phyloP scores from a whole-genome alignment of 306 rosid species.

The Cercis canadensis region DNA sequence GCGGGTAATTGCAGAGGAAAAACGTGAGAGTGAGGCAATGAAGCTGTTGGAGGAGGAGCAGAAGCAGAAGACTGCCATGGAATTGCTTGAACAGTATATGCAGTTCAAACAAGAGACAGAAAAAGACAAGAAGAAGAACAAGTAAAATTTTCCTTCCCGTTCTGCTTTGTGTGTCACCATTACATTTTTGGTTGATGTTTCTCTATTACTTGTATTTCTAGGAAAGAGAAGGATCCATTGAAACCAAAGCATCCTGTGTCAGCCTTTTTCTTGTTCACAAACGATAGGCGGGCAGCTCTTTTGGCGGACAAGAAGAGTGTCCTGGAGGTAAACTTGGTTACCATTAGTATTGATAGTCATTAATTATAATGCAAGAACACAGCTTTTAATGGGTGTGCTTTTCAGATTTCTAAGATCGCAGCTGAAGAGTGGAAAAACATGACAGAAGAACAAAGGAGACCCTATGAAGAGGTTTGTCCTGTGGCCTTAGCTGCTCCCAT shows the following conservation, averaged over 20 bases:
- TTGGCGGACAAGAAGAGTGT: conserved; percentile 62
- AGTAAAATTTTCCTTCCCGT: conserved; percentile 32
- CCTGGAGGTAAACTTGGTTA: conserved; percentile 52
- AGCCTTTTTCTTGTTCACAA: conserved; percentile 75
- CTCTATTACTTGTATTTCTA: conserved; percentile 24
- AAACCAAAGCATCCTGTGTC: conserved; percentile 94
- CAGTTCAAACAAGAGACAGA: conserved; percentile 80
- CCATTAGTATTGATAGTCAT: background rate
- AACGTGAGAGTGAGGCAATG: conserved; percentile 92
- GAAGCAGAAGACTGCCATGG: conserved; percentile 91
- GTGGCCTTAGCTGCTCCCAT: background rate
- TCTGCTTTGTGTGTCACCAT: background rate
- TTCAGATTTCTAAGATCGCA: conserved; percentile 72
- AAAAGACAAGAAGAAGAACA: conserved; percentile 65
- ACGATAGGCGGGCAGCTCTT: conserved; percentile 72
- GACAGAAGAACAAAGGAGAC: conserved; percentile 65
- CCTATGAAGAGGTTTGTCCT: conserved; percentile 77
- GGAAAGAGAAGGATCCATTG: conserved; percentile 92
- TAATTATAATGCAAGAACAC: background rate
- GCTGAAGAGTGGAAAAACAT: conserved; percentile 92
- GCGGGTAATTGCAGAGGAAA: conserved; percentile 65
- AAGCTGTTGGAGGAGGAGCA: conserved; percentile 81
- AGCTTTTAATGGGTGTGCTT: background rate
- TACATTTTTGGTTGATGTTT: conserved; percentile 1
- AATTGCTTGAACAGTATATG: conserved; percentile 85